Conservation (phyloP, 1,284 basidiomycete genomes). For the Ganoderma resinaceum region DNA sequence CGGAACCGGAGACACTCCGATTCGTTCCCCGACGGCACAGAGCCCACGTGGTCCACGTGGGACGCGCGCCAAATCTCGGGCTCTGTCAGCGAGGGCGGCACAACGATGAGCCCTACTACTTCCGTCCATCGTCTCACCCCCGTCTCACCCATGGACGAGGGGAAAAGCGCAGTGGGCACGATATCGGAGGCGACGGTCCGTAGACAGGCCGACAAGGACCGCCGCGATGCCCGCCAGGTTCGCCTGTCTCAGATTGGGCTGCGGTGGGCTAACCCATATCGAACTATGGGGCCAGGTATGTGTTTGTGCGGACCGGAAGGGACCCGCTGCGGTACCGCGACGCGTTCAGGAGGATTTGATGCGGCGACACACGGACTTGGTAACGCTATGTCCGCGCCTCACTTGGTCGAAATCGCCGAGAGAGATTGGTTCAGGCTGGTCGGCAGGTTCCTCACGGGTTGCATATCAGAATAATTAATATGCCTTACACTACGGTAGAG, state of each 20-base stretch:
- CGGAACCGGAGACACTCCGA: neutral
- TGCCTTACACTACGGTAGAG: no score
- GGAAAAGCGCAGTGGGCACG: neutral
- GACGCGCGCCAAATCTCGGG: neutral
- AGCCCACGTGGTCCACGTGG: neutral
- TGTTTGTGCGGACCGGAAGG: neutral
- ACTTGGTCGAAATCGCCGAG: neutral
- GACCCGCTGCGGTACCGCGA: neutral
- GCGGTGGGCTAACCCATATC: neutral
- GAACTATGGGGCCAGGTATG: slow-evolving; percentile 9
- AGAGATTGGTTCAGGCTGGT: neutral
- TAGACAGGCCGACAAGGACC: neutral
- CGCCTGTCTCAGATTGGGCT: neutral
- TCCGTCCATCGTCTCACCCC: neutral
- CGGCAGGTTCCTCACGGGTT: no score
- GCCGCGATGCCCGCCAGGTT: neutral
- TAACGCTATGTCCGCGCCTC: slow-evolving; percentile 1
- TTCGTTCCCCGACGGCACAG: neutral
- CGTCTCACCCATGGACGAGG: neutral
- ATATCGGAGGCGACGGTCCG: neutral
- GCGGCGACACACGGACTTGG: slow-evolving; percentile 2
- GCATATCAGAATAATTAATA: no score
- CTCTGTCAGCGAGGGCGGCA: neutral
- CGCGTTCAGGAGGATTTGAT: neutral
- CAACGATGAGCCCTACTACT: neutral